Evolutionary conservation across 75 land plant genomes (phyloP), one percentile per base, ranked within the genome.

Genomic region (Gnetum montanum): DNA sequence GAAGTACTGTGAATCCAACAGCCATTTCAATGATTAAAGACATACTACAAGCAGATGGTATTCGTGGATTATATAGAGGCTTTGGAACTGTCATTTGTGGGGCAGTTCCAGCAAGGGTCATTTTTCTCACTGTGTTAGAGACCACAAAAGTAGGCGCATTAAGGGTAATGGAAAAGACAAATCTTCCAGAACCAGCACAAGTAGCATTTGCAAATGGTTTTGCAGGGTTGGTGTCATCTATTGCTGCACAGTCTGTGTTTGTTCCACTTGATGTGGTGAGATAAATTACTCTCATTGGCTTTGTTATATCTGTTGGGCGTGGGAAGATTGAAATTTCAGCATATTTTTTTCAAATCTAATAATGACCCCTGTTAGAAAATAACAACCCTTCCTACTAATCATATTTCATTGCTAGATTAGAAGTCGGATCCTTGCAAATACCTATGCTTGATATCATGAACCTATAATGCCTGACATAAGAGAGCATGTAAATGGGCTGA

Each of bases 191-290:
- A 41, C 63, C 97, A 41, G 57, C 85, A 30, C 62, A 77, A 30
- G 99, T 85, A 44, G 93, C 99, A 7, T 50, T 95, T 11, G 85
- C 99, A 28, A 94, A 94, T 80, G 98, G 98, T 15, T 30, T 78
- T 63, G 98, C 83, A 57, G 98, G 98, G 48, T 70, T 94, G 70
- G 31, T 79, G 6, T 79, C 86, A 24, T 85, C 98, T 34, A 62
- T 94, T 40, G 76, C 61, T 43, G 69, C 98, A 34, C 98, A 94
- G 66, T 63, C 81, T 34, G 90, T 94, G 3, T 94, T 94, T 71
- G 98, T 94, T 34, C 98, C 98, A 24, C 70, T 94, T 29, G 98
- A 94, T 69, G 98, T 94, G 96, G 98, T 94, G 75, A 55, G 77
- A 16, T 4, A 25, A n/a, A 43, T 34, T 24, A 31, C 46, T 8